Percentiles rank a stretch among this genome's conserved stretches.
Evolutionary conservation across 2,329 filamentous ascomycete species (phyloP).

Genomic region (Xylaria sp.): DNA sequence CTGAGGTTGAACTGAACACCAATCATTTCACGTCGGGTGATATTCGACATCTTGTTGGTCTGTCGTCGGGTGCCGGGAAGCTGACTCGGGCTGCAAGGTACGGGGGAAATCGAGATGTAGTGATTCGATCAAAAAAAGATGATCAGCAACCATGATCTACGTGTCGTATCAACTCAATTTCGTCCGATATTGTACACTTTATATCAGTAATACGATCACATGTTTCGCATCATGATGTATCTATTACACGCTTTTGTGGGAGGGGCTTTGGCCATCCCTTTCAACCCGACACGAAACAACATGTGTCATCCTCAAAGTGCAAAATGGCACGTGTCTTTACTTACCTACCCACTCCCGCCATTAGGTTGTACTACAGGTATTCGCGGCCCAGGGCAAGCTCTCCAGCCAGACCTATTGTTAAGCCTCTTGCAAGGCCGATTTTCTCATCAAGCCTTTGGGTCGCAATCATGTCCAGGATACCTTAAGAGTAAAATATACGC

Average conservation of each 20-base stretch:
- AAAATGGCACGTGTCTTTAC: constrained; percentile 30
- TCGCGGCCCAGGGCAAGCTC: not conserved
- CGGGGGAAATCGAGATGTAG: not conserved
- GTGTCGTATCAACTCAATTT: not conserved
- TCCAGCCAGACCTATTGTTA: constrained; percentile 6
- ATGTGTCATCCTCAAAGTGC: constrained; percentile 22
- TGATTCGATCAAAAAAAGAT: constrained; percentile 2
- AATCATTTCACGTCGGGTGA: not conserved
- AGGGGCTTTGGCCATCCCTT: not conserved
- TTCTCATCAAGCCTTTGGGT: not conserved
- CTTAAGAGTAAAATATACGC: not conserved
- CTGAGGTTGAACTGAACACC: not conserved
- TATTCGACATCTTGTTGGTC: constrained; percentile 5
- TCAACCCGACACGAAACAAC: not conserved
- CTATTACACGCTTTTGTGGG: not conserved
- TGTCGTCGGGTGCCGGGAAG: not conserved
- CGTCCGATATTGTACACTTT: not conserved
- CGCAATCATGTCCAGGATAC: not conserved
- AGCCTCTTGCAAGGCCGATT: not conserved
- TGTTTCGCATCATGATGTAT: not conserved
- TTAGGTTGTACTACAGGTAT: constrained; percentile 24
- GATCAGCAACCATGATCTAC: not conserved
- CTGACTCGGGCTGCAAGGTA: constrained; percentile 20
- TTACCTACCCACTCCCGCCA: constrained; percentile 26
- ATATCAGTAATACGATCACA: not conserved